A percentile compares a stretch with the other conserved stretches of the same genome.
Conservation (phyloP, 331 rosid genomes). For the Rosa hybrid region DNA sequence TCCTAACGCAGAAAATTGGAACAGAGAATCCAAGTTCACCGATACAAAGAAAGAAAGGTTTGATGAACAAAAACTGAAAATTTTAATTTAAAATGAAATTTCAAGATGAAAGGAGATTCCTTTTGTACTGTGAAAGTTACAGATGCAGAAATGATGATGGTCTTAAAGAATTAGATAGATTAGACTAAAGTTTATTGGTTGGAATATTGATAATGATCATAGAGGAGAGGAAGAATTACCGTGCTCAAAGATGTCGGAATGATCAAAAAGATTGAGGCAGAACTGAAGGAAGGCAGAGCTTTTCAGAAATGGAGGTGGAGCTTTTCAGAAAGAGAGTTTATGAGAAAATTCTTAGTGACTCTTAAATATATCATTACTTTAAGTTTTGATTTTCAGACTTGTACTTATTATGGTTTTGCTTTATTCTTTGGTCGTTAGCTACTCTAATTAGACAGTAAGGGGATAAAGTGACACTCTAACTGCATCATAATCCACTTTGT, state of each 20-base stretch:
- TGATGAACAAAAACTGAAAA: background rate
- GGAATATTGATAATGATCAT: conserved; percentile 40
- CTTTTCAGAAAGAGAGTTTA: background rate
- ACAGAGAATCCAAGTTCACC: too few species aligned
- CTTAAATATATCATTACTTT: background rate
- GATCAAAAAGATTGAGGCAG: conserved; percentile 27
- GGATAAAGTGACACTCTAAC: conserved; percentile 34
- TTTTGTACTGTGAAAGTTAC: conserved; percentile 16
- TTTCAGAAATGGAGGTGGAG: conserved; percentile 10
- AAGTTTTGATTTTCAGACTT: conserved; percentile 8
- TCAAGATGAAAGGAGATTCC: conserved; percentile 8
- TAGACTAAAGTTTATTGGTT: conserved; percentile 24
- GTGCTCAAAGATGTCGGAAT: conserved; percentile 35
- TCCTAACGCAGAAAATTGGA: background rate
- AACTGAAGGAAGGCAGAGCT: conserved; percentile 10
- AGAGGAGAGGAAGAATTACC: conserved; percentile 33
- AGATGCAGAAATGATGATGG: conserved; percentile 32
- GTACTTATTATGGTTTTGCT: conserved; percentile 21
- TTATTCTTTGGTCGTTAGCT: conserved; percentile 29
- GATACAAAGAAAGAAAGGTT: background rate
- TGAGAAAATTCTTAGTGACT: background rate
- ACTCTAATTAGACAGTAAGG: conserved; percentile 11
- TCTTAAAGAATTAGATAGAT: conserved; percentile 20
- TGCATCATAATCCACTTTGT: conserved; percentile 22
- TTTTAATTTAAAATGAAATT: background rate